Evolutionary conservation across 129 eudicot species (phyloP).

Genomic region (Solidago caesia): DNA sequence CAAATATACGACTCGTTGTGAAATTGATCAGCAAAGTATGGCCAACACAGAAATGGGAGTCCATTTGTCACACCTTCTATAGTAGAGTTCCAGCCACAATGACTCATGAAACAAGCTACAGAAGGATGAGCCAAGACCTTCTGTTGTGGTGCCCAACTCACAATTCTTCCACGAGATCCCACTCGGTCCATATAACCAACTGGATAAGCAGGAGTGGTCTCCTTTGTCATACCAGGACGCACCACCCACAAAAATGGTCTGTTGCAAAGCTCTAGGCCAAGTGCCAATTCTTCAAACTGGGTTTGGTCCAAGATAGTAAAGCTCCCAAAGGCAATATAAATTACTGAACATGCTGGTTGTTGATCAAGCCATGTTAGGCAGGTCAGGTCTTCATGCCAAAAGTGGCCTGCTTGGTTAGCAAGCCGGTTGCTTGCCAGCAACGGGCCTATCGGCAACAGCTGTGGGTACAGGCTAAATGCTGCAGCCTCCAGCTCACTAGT

Average conservation of each 20-base stretch:
- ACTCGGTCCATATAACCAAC: slow-evolving; percentile 42
- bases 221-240: slow-evolving; percentile 38
- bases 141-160: slow-evolving; percentile 68
- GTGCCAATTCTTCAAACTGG: slow-evolving; percentile 56
- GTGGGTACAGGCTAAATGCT: slow-evolving; percentile 28
- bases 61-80: slow-evolving; percentile 65
- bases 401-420: slow-evolving; percentile 37
- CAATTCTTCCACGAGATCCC: slow-evolving; percentile 38
- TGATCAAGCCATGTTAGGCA: slow-evolving; percentile 64
- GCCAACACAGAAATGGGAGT: slow-evolving; percentile 78
- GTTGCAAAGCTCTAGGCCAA: slow-evolving; percentile 51
- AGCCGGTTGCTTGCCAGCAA: slow-evolving; percentile 50
- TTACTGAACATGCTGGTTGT: slow-evolving; percentile 40
- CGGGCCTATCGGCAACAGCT: slow-evolving; percentile 47
- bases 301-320: slow-evolving; percentile 39
- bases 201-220: slow-evolving; percentile 25
- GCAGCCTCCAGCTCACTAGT: slow-evolving; percentile 43
- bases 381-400: slow-evolving; percentile 49
- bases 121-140: slow-evolving; percentile 57
- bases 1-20: slow-evolving; percentile 51
- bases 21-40: slow-evolving; percentile 66
- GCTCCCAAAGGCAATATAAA: slow-evolving; percentile 66
- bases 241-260: slow-evolving; percentile 66
- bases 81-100: slow-evolving; percentile 84
- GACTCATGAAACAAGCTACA: slow-evolving; percentile 59